A percentile compares a stretch with the other conserved stretches of the same genome.
Evolutionary conservation across 169 alveolate species (phyloP).

Genomic region (Plasmodium cynomolgi): DNA sequence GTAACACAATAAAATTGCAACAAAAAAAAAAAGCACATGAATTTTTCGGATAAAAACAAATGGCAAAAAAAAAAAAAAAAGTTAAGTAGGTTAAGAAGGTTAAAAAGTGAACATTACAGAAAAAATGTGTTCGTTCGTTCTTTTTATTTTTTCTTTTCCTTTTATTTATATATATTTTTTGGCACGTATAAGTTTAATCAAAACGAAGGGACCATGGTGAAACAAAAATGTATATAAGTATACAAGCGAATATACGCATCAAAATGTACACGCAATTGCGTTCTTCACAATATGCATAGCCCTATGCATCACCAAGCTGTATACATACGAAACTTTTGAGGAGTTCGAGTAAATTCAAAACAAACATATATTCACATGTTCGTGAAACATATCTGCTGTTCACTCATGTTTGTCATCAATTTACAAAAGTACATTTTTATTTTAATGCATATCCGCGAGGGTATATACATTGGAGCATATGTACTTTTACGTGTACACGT

Average conservation of each 20-base stretch:
- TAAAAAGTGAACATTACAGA: not conserved
- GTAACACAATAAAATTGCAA: not conserved
- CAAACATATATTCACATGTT: not conserved
- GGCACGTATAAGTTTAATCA: not conserved
- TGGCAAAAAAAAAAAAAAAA: constrained; percentile 15
- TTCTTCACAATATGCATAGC: not conserved
- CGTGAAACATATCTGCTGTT: not conserved
- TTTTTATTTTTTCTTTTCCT: not conserved
- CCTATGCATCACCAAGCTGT: not conserved
- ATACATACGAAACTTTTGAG: not conserved
- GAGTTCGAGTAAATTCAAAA: not conserved
- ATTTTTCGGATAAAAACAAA: constrained; percentile 4
- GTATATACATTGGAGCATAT: not conserved
- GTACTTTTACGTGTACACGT: not conserved
- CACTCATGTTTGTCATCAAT: not conserved
- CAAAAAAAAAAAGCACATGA: not conserved
- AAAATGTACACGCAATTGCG: not conserved
- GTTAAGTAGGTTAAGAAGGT: not conserved
- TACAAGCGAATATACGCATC: not conserved
- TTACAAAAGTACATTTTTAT: not conserved
- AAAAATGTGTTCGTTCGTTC: not conserved
- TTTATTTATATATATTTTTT: not conserved
- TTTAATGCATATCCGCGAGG: not conserved
- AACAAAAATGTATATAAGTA: not conserved
- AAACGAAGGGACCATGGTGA: not conserved